Conservation (phyloP, 805 yeast genomes). For the baker's yeast (Saccharomyces cerevisiae) region DNA sequence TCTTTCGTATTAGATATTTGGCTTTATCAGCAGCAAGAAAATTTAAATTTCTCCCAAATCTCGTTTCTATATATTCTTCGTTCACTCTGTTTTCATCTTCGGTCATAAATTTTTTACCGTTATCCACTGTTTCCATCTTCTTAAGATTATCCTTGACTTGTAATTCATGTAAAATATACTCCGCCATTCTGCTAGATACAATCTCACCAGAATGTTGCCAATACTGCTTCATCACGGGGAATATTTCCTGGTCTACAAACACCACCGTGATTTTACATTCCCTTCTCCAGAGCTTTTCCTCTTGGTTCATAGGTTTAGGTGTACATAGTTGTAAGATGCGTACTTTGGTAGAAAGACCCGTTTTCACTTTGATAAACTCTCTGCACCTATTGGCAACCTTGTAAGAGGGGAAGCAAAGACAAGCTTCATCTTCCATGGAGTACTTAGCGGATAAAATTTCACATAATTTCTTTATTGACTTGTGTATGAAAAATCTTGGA, state of each 20-base stretch:
- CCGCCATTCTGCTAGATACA: constrained; percentile 83
- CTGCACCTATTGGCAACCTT: constrained; percentile 78
- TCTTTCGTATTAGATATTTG: constrained; percentile 57
- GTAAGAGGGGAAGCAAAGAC: constrained; percentile 71
- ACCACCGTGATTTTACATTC: constrained; percentile 71
- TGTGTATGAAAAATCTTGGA: constrained; percentile 53
- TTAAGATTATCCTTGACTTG: constrained; percentile 27
- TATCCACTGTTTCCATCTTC: constrained; percentile 10
- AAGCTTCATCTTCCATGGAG: constrained; percentile 70
- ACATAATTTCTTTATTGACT: constrained; percentile 49
- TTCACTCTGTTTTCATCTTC: constrained; percentile 29
- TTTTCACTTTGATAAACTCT: constrained; percentile 52
- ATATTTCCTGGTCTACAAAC: constrained; percentile 58
- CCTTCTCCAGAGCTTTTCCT: constrained; percentile 49
- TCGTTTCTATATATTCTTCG: constrained; percentile 74
- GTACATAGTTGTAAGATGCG: constrained; percentile 70
- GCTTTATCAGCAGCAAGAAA: constrained; percentile 69
- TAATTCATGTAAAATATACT: constrained; percentile 64
- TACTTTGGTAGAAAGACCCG: constrained; percentile 26
- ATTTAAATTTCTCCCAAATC: constrained; percentile 85
- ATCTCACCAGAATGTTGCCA: constrained; percentile 99
- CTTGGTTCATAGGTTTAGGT: constrained; percentile 51
- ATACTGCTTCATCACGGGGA: constrained; percentile 65
- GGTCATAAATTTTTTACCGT: neutral
- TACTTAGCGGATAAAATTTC: constrained; percentile 53